Conservation (phyloP, 2,329 filamentous ascomycete species). For the Stachybotrys chartarum region DNA sequence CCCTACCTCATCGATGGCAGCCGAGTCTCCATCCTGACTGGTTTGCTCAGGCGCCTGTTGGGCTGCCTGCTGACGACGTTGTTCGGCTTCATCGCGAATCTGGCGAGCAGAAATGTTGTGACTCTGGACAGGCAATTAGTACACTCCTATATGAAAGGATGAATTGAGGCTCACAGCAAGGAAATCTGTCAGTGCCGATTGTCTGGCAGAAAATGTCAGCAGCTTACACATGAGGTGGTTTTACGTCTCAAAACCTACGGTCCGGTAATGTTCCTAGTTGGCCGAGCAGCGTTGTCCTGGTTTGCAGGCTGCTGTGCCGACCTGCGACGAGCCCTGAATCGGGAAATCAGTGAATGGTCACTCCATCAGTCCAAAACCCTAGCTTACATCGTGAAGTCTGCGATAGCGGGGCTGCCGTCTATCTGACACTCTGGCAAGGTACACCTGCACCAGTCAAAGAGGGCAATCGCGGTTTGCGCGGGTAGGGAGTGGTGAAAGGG, state of each 20-base stretch:
- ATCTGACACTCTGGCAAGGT: neutral
- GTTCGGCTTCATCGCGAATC: constrained; percentile 43
- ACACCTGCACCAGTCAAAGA: too few species aligned
- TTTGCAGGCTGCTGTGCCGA: neutral
- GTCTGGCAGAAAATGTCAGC: constrained; percentile 19
- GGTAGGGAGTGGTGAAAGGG: too few species aligned
- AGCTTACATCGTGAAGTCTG: neutral
- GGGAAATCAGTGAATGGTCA: too few species aligned
- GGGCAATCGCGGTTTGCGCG: too few species aligned
- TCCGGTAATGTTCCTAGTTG: constrained; percentile 27
- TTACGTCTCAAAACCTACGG: constrained; percentile 21
- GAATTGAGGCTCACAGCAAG: constrained; percentile 31
- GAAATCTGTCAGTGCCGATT: constrained; percentile 48
- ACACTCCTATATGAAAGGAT: neutral
- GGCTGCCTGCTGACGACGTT: constrained; percentile 33
- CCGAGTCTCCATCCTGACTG: constrained; percentile 13
- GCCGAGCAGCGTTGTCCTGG: constrained; percentile 7
- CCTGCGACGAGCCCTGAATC: neutral
- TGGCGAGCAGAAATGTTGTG: constrained; percentile 63
- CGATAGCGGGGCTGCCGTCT: neutral
- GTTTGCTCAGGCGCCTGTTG: constrained; percentile 4
- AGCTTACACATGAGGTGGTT: neutral
- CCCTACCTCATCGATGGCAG: constrained; percentile 8
- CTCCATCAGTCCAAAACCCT: too few species aligned
- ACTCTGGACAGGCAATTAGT: constrained; percentile 35